Conservation (phyloP, 371 early-diverging fungal genomes). For the Mortierella sp. region DNA sequence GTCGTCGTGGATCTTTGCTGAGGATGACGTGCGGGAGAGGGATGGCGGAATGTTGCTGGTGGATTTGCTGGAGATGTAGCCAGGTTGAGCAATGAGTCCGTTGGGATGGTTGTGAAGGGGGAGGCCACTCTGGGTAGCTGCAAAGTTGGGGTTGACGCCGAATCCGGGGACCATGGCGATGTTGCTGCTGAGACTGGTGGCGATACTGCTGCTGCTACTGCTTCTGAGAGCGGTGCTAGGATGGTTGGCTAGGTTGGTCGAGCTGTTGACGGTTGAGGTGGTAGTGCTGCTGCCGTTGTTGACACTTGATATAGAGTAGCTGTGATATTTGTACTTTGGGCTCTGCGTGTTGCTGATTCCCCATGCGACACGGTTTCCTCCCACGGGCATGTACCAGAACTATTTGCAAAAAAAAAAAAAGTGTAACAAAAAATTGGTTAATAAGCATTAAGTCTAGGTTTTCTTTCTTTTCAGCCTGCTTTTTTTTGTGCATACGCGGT, state of each 20-base stretch:
- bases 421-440: not conserved
- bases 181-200: not conserved
- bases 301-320: conserved; percentile 12
- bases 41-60: not conserved
- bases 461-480: not conserved
- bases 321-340: conserved; percentile 27
- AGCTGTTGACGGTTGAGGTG: not conserved
- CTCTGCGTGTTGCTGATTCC: conserved; percentile 14
- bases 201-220: not conserved
- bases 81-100: not conserved
- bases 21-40: conserved; percentile 9
- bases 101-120: not conserved
- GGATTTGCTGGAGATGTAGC: not conserved
- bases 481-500: too few species aligned
- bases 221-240: not conserved
- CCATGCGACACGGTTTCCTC: conserved; percentile 35
- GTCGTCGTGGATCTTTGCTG: conserved; percentile 32
- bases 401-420: conserved; percentile 6
- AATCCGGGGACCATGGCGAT: not conserved
- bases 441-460: not conserved
- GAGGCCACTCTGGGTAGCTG: not conserved
- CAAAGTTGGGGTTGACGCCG: not conserved
- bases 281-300: not conserved
- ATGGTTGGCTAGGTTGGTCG: not conserved
- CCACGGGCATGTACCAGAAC: conserved; percentile 43